These are phyloP conservation scores for Erodium moschatum DNA, from an alignment of 441 rosid species.

Conservation along the genomic window DNA sequence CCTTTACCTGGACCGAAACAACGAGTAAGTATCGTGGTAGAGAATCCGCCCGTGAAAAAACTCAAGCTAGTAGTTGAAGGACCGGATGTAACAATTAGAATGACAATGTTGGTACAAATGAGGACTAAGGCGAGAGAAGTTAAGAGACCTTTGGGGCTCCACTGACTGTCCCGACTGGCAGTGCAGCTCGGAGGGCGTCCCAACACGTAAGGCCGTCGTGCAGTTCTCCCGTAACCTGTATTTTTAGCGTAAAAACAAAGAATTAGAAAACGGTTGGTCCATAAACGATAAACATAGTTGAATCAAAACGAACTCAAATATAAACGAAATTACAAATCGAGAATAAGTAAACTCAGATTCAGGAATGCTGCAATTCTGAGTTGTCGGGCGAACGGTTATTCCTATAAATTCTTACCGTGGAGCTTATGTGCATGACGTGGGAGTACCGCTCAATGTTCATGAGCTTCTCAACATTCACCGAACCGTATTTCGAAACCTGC, in stretches of 20 bases:
- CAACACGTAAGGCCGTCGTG: conserved; percentile 68
- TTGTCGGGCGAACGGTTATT: background rate
- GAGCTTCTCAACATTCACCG: conserved; percentile 80
- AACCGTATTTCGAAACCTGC: conserved; percentile 81
- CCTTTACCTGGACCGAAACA: conserved; percentile 42
- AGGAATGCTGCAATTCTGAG: no score
- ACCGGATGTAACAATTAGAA: background rate
- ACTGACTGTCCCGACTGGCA: conserved; percentile 91
- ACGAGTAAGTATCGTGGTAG: no score
- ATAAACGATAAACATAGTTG: no score
- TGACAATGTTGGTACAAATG: background rate
- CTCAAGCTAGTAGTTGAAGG: no score
- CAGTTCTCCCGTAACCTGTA: conserved; percentile 69
- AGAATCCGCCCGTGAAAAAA: no score
- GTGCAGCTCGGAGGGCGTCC: conserved; percentile 84
- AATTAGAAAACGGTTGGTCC: background rate
- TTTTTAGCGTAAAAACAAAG: background rate
- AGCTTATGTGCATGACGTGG: conserved; percentile 97
- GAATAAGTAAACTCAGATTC: no score
- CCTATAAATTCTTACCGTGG: conserved; percentile 39
- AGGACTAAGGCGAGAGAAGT: background rate
- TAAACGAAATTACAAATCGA: no score
- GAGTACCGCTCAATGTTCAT: conserved; percentile 88
- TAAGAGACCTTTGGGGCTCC: conserved; percentile 83
- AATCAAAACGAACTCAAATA: no score